Evolutionary conservation across 306 rosid species (phyloP).

Genomic region (Mimosa bimucronata): DNA sequence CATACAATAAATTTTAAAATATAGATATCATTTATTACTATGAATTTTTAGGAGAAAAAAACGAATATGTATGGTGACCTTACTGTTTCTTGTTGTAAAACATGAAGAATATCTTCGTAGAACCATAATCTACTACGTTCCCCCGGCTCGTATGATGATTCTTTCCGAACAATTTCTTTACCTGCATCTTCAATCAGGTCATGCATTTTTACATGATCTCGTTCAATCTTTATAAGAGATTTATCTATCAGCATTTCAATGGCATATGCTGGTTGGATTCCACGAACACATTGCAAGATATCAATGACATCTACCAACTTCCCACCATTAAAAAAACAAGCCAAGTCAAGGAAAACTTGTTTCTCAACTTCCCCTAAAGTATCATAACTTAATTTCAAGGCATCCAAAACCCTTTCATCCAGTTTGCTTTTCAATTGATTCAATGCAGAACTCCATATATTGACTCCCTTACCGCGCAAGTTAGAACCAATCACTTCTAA

Average conservation of each 20-base stretch:
- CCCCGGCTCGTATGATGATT: neutral
- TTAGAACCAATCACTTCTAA: slow-evolving; percentile 1
- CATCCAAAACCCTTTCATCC: neutral
- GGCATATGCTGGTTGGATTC: neutral
- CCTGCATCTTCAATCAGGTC: slow-evolving; percentile 1
- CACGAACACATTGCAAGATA: neutral
- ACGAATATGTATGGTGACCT: neutral
- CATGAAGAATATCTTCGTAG: neutral
- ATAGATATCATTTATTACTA: neutral
- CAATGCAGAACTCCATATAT: neutral
- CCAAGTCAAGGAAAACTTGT: slow-evolving; percentile 12
- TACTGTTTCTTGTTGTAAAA: neutral
- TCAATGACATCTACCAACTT: neutral
- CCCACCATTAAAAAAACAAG: slow-evolving; percentile 11
- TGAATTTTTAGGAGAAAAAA: neutral
- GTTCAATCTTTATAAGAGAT: neutral
- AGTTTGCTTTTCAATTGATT: neutral
- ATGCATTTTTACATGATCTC: neutral
- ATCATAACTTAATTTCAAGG: slow-evolving; percentile 13
- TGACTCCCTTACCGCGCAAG: neutral
- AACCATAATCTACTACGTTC: neutral
- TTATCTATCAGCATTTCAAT: neutral
- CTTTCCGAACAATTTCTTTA: neutral
- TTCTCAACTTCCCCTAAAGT: neutral
- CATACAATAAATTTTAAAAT: neutral